phyloP scores from a whole-genome alignment of 129 eudicot species.

The Mikania micrantha region DNA sequence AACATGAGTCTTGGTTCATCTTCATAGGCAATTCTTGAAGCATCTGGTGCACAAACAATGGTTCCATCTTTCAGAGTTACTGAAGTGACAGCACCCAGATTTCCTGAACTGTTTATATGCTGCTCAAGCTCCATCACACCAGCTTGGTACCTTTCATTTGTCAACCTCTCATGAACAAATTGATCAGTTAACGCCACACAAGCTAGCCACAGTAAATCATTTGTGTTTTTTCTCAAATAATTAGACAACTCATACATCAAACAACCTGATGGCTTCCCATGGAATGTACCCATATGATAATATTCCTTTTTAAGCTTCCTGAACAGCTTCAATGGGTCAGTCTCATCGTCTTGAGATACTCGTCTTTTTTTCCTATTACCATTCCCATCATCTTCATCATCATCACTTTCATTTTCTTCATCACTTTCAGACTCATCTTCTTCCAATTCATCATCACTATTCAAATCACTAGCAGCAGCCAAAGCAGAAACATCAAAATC shows the following conservation, averaged over 20 bases:
- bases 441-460: conserved; percentile 69
- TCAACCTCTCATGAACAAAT: conserved; percentile 80
- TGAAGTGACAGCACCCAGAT: conserved; percentile 57
- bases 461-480: conserved; percentile 75
- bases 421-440: conserved; percentile 34
- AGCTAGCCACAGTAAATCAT: conserved; percentile 86
- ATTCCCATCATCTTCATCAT: conserved; percentile 35
- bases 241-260: conserved; percentile 89
- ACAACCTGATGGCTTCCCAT: conserved; percentile 96
- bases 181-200: conserved; percentile 95
- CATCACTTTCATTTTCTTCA: conserved; percentile 47
- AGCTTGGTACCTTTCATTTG: conserved; percentile 82
- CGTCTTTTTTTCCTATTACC: conserved; percentile 52
- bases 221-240: conserved; percentile 56
- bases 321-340: conserved; percentile 63
- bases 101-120: conserved; percentile 77
- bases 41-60: conserved; percentile 72
- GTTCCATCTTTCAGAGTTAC: conserved; percentile 85
- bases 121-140: conserved; percentile 99
- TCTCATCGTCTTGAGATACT: conserved; percentile 48
- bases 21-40: conserved; percentile 77
- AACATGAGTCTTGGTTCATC: conserved; percentile 94
- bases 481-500: conserved; percentile 67
- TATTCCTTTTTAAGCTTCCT: conserved; percentile 69
- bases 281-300: conserved; percentile 83